These are phyloP conservation scores for Poteriospumella lacustris DNA, from an alignment of 108 stramenopile species.

Conservation along the genomic window DNA sequence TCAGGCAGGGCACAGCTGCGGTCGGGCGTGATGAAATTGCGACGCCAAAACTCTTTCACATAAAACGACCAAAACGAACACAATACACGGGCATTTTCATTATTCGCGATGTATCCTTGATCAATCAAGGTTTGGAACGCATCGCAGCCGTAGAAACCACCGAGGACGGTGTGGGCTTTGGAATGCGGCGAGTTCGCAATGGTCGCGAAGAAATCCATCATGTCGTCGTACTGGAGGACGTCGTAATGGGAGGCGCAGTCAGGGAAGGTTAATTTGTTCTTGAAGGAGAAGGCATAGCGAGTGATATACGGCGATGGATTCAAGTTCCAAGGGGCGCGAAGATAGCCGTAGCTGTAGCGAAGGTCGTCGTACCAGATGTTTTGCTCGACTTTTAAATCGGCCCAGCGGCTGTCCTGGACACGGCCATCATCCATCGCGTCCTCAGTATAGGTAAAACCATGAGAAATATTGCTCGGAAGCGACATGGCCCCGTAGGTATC, in stretches of 20 bases:
- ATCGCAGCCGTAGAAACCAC: background rate
- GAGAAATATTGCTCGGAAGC: background rate
- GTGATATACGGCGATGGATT: slow-evolving; percentile 1
- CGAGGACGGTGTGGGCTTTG: background rate
- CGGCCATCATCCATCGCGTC: background rate
- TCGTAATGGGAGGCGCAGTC: background rate
- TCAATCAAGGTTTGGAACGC: background rate
- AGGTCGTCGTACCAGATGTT: background rate
- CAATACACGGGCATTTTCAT: background rate
- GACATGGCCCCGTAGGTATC: background rate
- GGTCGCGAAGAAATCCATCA: background rate
- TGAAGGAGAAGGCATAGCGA: background rate
- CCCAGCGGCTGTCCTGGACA: background rate
- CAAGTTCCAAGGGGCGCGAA: slow-evolving; percentile 31
- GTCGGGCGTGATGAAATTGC: too few relatives aligned
- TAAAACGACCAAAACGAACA: background rate
- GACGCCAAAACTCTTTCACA: too few relatives aligned
- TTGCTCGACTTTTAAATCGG: background rate
- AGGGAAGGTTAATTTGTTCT: background rate
- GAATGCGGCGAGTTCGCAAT: background rate
- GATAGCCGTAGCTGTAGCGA: slow-evolving; percentile 6
- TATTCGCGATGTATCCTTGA: background rate
- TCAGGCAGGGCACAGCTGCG: too few relatives aligned
- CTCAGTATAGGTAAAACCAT: background rate
- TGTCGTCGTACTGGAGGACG: background rate